These are phyloP conservation scores for Prunus kanzakura DNA, from an alignment of 306 rosid genomes.

Conservation along the genomic window DNA sequence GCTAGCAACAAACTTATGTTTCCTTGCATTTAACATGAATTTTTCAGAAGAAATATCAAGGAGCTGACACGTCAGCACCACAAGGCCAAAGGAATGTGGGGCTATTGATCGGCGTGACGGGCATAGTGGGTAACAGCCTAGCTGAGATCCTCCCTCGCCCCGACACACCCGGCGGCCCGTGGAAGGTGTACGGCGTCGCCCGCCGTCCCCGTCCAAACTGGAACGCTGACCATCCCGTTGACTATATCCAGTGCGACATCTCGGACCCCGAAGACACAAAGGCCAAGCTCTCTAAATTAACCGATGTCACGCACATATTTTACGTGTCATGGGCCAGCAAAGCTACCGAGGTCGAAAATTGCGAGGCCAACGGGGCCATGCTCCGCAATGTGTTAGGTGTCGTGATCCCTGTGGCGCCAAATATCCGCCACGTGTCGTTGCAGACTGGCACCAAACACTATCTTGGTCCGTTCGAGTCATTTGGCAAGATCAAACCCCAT, in stretches of 20 bases:
- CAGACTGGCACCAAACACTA: slow-evolving; percentile 64
- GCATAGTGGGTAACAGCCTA: slow-evolving; percentile 70
- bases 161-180: slow-evolving; percentile 65
- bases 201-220: slow-evolving; percentile 63
- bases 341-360: slow-evolving; percentile 49
- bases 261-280: slow-evolving; percentile 43
- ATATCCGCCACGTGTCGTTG: slow-evolving; percentile 60
- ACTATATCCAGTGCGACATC: slow-evolving; percentile 68
- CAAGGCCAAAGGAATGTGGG: slow-evolving; percentile 43
- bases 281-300: slow-evolving; percentile 47
- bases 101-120: slow-evolving; percentile 54
- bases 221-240: slow-evolving; percentile 52
- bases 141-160: slow-evolving; percentile 69
- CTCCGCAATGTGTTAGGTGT: slow-evolving; percentile 44
- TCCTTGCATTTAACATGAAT: neutral
- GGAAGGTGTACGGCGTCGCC: slow-evolving; percentile 73
- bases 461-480: slow-evolving; percentile 36
- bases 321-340: slow-evolving; percentile 50
- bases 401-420: slow-evolving; percentile 50
- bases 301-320: slow-evolving; percentile 66
- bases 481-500: slow-evolving; percentile 28
- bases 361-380: slow-evolving; percentile 56
- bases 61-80: slow-evolving; percentile 35
- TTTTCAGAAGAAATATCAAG: slow-evolving; percentile 47
- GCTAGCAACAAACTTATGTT: no score